Conservation (phyloP, 169 alveolate species). For the Perkinsus olseni region DNA sequence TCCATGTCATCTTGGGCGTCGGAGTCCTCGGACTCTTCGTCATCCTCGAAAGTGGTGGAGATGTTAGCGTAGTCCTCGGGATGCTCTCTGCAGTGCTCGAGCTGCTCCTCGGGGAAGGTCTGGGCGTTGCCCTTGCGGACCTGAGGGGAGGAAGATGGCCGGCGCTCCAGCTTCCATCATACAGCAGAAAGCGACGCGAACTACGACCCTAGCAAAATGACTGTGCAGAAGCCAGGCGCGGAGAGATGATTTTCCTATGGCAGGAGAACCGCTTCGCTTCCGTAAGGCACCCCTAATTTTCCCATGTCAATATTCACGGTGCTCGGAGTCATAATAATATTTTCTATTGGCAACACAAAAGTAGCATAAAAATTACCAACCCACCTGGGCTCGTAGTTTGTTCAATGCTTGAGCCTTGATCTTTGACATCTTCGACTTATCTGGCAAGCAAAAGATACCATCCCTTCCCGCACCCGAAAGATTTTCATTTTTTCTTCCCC, state of each 20-base stretch:
- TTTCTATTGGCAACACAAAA: background rate
- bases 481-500: no score
- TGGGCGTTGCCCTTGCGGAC: conserved; percentile 33
- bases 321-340: background rate
- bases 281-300: no score
- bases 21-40: conserved; percentile 9
- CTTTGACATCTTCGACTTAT: conserved; percentile 18
- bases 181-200: no score
- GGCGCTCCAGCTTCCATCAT: no score
- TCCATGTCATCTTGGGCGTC: conserved; percentile 16
- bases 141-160: no score
- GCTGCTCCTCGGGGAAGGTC: conserved; percentile 23
- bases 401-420: conserved; percentile 38
- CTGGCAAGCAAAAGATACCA: background rate
- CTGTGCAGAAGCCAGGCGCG: background rate
- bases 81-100: conserved; percentile 21
- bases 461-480: background rate
- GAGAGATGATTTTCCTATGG: no score
- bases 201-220: background rate
- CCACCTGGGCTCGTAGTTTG: conserved; percentile 34
- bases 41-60: background rate
- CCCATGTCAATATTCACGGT: no score
- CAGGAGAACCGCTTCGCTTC: no score
- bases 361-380: background rate
- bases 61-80: conserved; percentile 26